Conservation (phyloP, 192 early-diverging fungal species). For the Umbelopsis ramanniana region DNA sequence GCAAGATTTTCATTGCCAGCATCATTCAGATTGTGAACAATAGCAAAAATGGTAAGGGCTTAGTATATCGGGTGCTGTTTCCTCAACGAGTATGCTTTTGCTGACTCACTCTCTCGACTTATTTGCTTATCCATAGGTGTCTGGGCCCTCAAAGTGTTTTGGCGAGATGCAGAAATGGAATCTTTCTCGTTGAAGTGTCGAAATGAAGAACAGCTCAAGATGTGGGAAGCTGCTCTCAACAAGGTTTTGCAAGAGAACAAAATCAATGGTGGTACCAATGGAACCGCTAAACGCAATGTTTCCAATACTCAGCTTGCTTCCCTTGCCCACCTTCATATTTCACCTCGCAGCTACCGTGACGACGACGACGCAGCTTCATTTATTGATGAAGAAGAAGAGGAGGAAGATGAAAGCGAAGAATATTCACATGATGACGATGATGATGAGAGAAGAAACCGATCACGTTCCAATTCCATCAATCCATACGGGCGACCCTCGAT, state of each 20-base stretch:
- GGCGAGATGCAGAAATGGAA: constrained; percentile 83
- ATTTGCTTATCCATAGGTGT: constrained; percentile 20
- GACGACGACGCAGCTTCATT: constrained; percentile 37
- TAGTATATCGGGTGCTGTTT: too few relatives aligned
- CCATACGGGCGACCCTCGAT: not conserved
- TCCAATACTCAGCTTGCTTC: constrained; percentile 47
- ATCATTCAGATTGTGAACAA: constrained; percentile 77
- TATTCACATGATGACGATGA: constrained; percentile 43
- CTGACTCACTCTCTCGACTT: not conserved
- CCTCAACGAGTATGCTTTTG: not conserved
- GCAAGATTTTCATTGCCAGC: constrained; percentile 84
- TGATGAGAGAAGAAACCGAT: constrained; percentile 33
- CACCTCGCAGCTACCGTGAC: constrained; percentile 24
- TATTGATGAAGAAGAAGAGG: constrained; percentile 38
- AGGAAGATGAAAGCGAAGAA: constrained; percentile 49
- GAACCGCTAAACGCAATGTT: constrained; percentile 39
- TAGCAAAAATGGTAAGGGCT: constrained; percentile 52
- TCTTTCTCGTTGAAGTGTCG: constrained; percentile 88
- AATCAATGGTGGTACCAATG: constrained; percentile 22
- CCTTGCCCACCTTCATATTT: constrained; percentile 20
- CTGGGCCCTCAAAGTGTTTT: constrained; percentile 77
- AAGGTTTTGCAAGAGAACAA: constrained; percentile 66
- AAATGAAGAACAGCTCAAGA: constrained; percentile 89
- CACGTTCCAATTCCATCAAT: constrained; percentile 32
- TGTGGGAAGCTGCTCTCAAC: constrained; percentile 85